Evolutionary conservation across 805 yeast genomes (phyloP), one percentile per base, ranked within the genome.

Genomic region (Clavispora fructus): DNA sequence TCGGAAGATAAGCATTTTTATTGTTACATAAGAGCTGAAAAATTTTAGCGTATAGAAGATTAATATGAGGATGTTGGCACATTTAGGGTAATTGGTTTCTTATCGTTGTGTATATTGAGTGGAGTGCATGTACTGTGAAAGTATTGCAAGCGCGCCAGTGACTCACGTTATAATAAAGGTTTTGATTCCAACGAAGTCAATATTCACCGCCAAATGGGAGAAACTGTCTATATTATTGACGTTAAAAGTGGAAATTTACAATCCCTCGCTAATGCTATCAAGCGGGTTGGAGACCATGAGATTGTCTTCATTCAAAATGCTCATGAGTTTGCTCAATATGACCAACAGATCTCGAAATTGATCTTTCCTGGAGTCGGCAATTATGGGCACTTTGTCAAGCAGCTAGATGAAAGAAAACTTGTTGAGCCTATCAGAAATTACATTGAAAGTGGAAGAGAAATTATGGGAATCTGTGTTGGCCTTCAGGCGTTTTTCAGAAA

Each of bases 401-500:
- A 85, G 55, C 65, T 94, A 40, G 73, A 72, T 40, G 70, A 71
- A 4, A 75, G 85, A 47, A 79, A 82, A 0, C 80, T 92, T 49
- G 80, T 74, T 12, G 76, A 70, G 32, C 95, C 95, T 0, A 68
- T 95, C 25, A 69, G 67, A 43, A 64, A 75, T 39, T 90, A 88
- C 58, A 82, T 91, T 32, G 66, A 71, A 7, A 70, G 85, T n/a
- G 97, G 96, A 1, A 81, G 81, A 57, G 88, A 95, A 13, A 68
- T 94, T 27, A 88, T 94, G 96, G 99, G 99, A 6, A 88, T 94
- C 51, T 94, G 99, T 70, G 98, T 94, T 38, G 99, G 99, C 7
- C 71, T 94, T 46, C 99, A 94, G 64, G 76, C 96, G 1, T 73
- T 94, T 32, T 89, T 92, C 58, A 65, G 66, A 14, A 80, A 82